Base-by-base conservation (phyloP, 2,329 filamentous ascomycete species). In the Piedraia hortae region DNA sequence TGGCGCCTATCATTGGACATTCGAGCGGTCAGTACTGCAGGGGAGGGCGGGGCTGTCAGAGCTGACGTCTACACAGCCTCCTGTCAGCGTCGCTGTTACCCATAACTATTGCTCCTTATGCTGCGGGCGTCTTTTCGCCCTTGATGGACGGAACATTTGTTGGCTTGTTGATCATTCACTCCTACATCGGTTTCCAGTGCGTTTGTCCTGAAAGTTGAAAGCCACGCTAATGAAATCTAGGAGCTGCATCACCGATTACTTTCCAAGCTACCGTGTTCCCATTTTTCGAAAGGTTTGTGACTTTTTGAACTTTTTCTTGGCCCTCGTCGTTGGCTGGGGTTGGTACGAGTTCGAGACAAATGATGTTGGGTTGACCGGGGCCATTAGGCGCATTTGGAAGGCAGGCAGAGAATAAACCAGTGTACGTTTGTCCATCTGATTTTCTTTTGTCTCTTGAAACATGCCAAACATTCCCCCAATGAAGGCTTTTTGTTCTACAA, bases 321-420 rank as follows among this genome's bases (percentile, higher is more conserved):
- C 88, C 6, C 55, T 82, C 26, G 53, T 75, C 23, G 74, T 80
- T 30, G 78, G 73, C 22, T 59, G 90, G 33, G 80, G 80, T 26
- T 59, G 93, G 40, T 97, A 97, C 52, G 82, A 93, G 50, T 93
- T 93, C 39, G 85, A 97, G 66, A 97, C 85, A 14, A 93, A 91
- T 43, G 85, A 97, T 36, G 77, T 97, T 23, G 85, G 85, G 33
- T 47, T 97, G 28, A 90, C 78, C 5, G 82, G 89, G 58, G 70
- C 68, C 14, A 58, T 91, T 34, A 77, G 72, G 59, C 63, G 72
- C 43, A 54, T 93, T 30, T 97, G 85, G 85, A 74, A 59, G 40
- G 82, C 85, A 5, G 16, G 14, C 5, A 20, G 14, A 5, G 26
- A 28, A 16, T 12, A 15, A n/a, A 22, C 11, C 7, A 5, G 10